A percentile compares a stretch with the other conserved stretches of the same genome.
phyloP scores from a whole-genome alignment of 2,329 filamentous ascomycete genomes.

The Blastomyces silverae region DNA sequence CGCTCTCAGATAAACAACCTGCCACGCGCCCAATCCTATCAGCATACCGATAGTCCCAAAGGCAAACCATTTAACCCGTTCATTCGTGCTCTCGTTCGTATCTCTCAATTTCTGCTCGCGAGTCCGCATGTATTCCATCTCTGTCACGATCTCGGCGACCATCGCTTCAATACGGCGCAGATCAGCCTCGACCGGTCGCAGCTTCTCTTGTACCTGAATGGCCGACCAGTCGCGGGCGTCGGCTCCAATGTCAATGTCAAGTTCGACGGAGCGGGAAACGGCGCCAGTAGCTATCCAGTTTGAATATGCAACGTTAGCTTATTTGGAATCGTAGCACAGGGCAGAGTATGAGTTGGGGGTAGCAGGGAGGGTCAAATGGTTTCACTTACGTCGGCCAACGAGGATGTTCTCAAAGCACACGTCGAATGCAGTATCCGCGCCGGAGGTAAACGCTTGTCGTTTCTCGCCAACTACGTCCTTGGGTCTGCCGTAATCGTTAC shows the following conservation, averaged over 20 bases:
- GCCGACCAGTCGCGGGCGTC: conserved; percentile 98
- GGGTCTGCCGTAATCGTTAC: conserved; percentile 90
- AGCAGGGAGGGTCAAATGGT: neutral
- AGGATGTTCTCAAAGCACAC: conserved; percentile 91
- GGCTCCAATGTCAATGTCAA: conserved; percentile 92
- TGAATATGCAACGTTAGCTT: conserved; percentile 8
- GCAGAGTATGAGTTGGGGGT: neutral
- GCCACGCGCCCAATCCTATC: conserved; percentile 84
- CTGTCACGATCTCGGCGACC: conserved; percentile 75
- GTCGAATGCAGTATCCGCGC: conserved; percentile 86
- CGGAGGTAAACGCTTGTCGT: conserved; percentile 87
- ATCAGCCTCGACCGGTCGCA: conserved; percentile 94
- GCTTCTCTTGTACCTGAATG: conserved; percentile 92
- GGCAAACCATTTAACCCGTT: conserved; percentile 97
- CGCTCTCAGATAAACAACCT: conserved; percentile 93
- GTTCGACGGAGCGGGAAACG: conserved; percentile 67
- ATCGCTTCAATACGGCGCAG: conserved; percentile 88
- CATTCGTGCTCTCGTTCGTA: conserved; percentile 99
- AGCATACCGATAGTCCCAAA: conserved; percentile 88
- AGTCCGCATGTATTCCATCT: conserved; percentile 90
- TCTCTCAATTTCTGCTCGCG: conserved; percentile 94
- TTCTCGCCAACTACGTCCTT: conserved; percentile 89
- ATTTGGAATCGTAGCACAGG: neutral
- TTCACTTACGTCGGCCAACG: conserved; percentile 54
- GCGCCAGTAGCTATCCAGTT: conserved; percentile 35